phyloP scores from a whole-genome alignment of 139 green algal genomes.

The Coelastrella sp. region DNA sequence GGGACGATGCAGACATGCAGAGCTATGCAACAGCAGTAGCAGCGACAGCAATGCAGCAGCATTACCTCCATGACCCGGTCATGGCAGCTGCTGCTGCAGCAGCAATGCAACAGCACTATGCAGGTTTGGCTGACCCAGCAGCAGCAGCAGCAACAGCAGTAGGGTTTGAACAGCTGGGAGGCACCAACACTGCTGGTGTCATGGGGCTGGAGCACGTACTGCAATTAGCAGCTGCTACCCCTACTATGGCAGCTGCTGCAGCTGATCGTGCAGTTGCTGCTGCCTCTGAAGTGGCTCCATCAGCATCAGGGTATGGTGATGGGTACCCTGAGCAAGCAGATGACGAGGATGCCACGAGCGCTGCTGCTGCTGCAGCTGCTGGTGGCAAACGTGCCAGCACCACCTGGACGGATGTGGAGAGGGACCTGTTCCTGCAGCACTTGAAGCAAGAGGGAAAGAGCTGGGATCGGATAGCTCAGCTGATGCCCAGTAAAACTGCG shows the following conservation, averaged over 20 bases:
- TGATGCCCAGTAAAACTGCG: slow-evolving; percentile 75
- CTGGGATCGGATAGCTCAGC: slow-evolving; percentile 67
- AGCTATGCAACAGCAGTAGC: not conserved
- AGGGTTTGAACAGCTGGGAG: not conserved
- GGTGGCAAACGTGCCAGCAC: slow-evolving; percentile 34
- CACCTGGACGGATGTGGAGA: slow-evolving; percentile 69
- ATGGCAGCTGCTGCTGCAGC: slow-evolving; percentile 2
- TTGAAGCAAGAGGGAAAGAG: slow-evolving; percentile 71
- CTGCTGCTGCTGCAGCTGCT: slow-evolving; percentile 11
- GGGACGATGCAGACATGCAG: slow-evolving; percentile 5
- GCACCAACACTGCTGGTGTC: not conserved
- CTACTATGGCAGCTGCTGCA: not conserved
- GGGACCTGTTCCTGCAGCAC: slow-evolving; percentile 58
- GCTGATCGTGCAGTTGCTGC: slow-evolving; percentile 3
- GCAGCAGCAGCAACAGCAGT: not conserved
- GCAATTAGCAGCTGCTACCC: not conserved
- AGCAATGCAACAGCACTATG: not conserved
- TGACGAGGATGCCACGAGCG: slow-evolving; percentile 3
- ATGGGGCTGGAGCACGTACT: slow-evolving; percentile 7
- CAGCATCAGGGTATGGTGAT: not conserved
- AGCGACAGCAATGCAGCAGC: not conserved
- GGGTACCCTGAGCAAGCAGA: not conserved
- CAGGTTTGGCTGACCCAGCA: not conserved
- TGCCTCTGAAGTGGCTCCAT: not conserved
- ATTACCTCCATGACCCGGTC: not conserved